phyloP scores from a whole-genome alignment of 2,329 filamentous ascomycete genomes.

The Paraphaeosphaeria minitans region DNA sequence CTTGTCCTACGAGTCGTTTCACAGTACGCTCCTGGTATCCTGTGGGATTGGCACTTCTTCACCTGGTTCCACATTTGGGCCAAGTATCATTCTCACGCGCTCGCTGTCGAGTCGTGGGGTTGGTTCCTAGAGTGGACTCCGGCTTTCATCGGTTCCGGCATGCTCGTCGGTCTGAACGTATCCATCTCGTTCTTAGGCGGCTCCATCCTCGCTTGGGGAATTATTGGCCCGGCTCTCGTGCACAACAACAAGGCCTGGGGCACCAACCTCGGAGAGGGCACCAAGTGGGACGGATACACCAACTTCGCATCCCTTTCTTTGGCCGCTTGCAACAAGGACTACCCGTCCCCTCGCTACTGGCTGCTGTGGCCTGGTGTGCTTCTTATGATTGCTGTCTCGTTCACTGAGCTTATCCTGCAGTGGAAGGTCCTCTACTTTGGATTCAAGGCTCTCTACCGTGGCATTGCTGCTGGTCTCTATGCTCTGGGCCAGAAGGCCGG shows the following conservation, averaged over 20 bases:
- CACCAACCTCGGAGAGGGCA: constrained; percentile 37
- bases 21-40: constrained; percentile 64
- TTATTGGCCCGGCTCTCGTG: constrained; percentile 64
- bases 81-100: constrained; percentile 56
- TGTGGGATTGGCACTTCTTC: constrained; percentile 64
- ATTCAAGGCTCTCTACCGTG: constrained; percentile 57
- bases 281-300: constrained; percentile 53
- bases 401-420: constrained; percentile 53
- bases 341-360: constrained; percentile 58
- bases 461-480: constrained; percentile 52
- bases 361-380: constrained; percentile 59
- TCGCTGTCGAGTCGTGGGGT: constrained; percentile 64
- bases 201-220: constrained; percentile 60
- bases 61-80: constrained; percentile 63
- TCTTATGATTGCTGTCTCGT: constrained; percentile 57
- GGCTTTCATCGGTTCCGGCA: constrained; percentile 65
- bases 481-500: constrained; percentile 47
- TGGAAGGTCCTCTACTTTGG: constrained; percentile 54
- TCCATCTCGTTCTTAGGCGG: constrained; percentile 64
- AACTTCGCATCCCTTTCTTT: constrained; percentile 48
- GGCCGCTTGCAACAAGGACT: constrained; percentile 46
- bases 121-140: constrained; percentile 66
- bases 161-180: constrained; percentile 64
- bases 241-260: constrained; percentile 58
- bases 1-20: constrained; percentile 61